Percentiles rank a stretch among this genome's conserved stretches.
Conservation (phyloP, 352 stramenopile species). For the Globisporangium parvum region DNA sequence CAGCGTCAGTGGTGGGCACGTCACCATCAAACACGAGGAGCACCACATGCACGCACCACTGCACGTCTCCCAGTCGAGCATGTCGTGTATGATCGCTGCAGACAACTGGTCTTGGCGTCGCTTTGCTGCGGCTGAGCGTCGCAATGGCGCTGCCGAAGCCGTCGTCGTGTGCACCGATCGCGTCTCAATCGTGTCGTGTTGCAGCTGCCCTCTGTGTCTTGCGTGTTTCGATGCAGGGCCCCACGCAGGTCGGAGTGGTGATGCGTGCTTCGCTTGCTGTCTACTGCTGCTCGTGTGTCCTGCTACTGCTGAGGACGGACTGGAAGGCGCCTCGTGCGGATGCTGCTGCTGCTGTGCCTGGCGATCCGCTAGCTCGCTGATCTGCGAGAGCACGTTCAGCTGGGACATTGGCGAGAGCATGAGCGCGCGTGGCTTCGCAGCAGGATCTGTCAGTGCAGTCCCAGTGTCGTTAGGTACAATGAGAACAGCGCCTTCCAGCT, state of each 20-base stretch:
- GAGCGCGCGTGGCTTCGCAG: slow-evolving; percentile 17
- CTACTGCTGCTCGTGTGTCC: not conserved
- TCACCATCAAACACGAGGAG: too few relatives aligned
- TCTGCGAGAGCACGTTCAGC: slow-evolving; percentile 67
- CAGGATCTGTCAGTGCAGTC: not conserved
- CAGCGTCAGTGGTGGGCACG: too few relatives aligned
- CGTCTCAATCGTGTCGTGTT: too few relatives aligned
- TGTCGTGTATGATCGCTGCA: slow-evolving; percentile 22
- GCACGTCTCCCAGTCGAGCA: slow-evolving; percentile 60
- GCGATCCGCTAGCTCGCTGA: slow-evolving; percentile 58
- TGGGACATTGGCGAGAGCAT: slow-evolving; percentile 62
- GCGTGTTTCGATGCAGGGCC: slow-evolving; percentile 1
- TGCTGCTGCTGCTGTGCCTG: slow-evolving; percentile 9
- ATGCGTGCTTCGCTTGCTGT: not conserved
- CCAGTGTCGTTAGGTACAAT: not conserved
- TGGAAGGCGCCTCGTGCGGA: not conserved
- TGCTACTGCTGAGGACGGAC: not conserved
- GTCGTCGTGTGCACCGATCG: too few relatives aligned
- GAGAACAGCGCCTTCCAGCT: not conserved
- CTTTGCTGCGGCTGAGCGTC: not conserved
- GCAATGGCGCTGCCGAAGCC: not conserved
- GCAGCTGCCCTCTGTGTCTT: too few relatives aligned
- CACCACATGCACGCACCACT: slow-evolving; percentile 31
- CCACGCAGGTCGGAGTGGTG: slow-evolving; percentile 19
- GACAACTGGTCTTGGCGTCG: not conserved